phyloP scores from a whole-genome alignment of 352 stramenopile species.

The Phytophthora nicotianae region DNA sequence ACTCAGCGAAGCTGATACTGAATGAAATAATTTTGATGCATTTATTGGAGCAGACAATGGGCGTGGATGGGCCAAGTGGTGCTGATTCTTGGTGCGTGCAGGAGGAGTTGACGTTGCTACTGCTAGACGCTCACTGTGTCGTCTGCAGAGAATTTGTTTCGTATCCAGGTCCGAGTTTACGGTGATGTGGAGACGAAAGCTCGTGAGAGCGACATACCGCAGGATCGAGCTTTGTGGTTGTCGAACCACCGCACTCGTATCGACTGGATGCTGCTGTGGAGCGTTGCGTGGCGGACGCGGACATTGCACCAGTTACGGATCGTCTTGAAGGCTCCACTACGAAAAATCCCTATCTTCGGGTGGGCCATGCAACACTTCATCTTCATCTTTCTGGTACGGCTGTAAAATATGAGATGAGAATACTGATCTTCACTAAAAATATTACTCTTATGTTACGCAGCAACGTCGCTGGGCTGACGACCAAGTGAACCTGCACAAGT shows the following conservation, averaged over 20 bases:
- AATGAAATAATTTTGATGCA: neutral
- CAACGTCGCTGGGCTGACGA: slow-evolving; percentile 73
- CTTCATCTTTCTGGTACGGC: slow-evolving; percentile 77
- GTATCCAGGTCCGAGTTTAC: slow-evolving; percentile 66
- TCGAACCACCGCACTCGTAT: slow-evolving; percentile 84
- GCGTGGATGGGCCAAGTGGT: slow-evolving; percentile 78
- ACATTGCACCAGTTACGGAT: slow-evolving; percentile 68
- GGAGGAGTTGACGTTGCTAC: slow-evolving; percentile 10
- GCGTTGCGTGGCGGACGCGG: slow-evolving; percentile 56
- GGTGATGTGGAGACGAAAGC: slow-evolving; percentile 60
- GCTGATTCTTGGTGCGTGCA: slow-evolving; percentile 55
- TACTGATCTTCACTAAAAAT: neutral
- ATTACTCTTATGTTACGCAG: slow-evolving; percentile 20
- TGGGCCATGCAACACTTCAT: slow-evolving; percentile 89
- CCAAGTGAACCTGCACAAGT: slow-evolving; percentile 49
- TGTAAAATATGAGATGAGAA: neutral
- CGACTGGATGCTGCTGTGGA: slow-evolving; percentile 89
- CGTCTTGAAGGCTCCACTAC: slow-evolving; percentile 78
- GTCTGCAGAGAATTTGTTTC: slow-evolving; percentile 59
- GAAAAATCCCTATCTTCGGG: slow-evolving; percentile 75
- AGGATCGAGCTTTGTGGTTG: slow-evolving; percentile 74
- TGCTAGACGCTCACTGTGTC: slow-evolving; percentile 31
- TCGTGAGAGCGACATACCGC: slow-evolving; percentile 45
- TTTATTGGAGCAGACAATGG: slow-evolving; percentile 59
- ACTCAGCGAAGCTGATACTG: neutral